Evolutionary conservation across 805 yeast species (phyloP).

Genomic region (Sugiyamaella americana): DNA sequence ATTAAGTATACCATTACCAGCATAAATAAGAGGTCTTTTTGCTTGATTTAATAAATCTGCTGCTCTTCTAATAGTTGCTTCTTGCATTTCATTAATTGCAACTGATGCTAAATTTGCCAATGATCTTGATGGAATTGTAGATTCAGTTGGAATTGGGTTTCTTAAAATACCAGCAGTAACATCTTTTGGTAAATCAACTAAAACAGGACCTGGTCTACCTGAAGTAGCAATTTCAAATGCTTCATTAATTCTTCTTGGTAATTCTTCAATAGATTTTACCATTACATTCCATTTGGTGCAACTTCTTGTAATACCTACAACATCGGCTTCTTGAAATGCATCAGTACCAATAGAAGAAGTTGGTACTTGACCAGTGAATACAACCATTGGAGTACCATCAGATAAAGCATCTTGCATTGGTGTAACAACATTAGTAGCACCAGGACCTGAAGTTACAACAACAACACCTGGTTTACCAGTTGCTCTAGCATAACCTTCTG

Average conservation of each 20-base stretch:
- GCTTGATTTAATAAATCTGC: conserved; percentile 76
- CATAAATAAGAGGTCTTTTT: conserved; percentile 82
- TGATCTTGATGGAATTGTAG: conserved; percentile 54
- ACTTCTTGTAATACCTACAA: conserved; percentile 90
- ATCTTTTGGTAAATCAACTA: conserved; percentile 96
- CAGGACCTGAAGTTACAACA: conserved; percentile 98
- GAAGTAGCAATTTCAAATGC: conserved; percentile 94
- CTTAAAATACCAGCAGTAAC: conserved; percentile 89
- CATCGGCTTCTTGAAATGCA: conserved; percentile 99
- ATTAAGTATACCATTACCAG: conserved; percentile 85
- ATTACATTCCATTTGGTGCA: conserved; percentile 99
- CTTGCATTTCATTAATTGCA: conserved; percentile 67
- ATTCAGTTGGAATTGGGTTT: conserved; percentile 84
- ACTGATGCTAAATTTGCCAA: conserved; percentile 62
- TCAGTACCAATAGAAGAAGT: conserved; percentile 96
- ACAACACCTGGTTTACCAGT: conserved; percentile 96
- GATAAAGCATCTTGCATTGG: conserved; percentile 97
- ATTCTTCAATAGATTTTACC: conserved; percentile 91
- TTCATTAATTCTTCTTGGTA: conserved; percentile 93
- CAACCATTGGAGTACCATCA: conserved; percentile 96
- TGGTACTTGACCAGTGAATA: conserved; percentile 95
- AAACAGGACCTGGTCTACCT: conserved; percentile 98
- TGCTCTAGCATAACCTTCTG: conserved; percentile 97
- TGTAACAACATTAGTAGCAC: conserved; percentile 97
- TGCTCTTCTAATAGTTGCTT: conserved; percentile 66